Percentiles rank a stretch among this genome's conserved stretches.
Conservation (phyloP, 805 yeast species). For the Candida railenensis region DNA sequence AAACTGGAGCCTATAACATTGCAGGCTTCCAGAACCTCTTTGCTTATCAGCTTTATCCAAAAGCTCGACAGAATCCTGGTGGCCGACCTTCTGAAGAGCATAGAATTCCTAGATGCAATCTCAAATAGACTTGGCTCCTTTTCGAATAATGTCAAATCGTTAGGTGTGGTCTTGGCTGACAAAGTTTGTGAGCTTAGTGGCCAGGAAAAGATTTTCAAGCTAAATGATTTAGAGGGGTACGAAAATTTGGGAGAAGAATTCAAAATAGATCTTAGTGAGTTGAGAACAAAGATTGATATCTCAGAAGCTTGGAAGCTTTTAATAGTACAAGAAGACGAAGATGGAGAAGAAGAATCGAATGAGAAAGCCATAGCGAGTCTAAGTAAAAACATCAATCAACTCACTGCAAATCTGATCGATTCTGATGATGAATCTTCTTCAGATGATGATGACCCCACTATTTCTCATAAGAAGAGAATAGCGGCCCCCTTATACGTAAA, state of each 20-base stretch:
- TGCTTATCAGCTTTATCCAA: slow-evolving; percentile 38
- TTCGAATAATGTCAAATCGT: slow-evolving; percentile 41
- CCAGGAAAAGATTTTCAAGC: slow-evolving; percentile 29
- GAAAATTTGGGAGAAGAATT: slow-evolving; percentile 2
- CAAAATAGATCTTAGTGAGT: slow-evolving; percentile 9
- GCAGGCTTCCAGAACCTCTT: slow-evolving; percentile 51
- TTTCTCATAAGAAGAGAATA: slow-evolving; percentile 32
- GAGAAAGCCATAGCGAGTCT: slow-evolving; percentile 8
- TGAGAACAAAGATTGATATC: background rate
- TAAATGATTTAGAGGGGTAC: slow-evolving; percentile 31
- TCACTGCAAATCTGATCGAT: slow-evolving; percentile 23
- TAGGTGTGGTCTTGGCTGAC: slow-evolving; percentile 63
- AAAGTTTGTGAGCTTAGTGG: slow-evolving; percentile 33
- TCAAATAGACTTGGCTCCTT: slow-evolving; percentile 54
- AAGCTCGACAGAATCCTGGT: slow-evolving; percentile 20
- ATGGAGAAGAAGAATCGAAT: slow-evolving; percentile 17
- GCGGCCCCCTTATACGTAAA: slow-evolving; percentile 66
- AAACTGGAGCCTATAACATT: slow-evolving; percentile 34
- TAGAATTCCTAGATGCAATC: slow-evolving; percentile 48
- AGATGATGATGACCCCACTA: slow-evolving; percentile 52
- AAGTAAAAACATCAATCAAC: slow-evolving; percentile 11
- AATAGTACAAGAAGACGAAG: slow-evolving; percentile 13
- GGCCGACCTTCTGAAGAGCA: slow-evolving; percentile 28
- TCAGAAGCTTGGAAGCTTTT: slow-evolving; percentile 20
- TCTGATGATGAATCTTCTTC: slow-evolving; percentile 15